Conservation (phyloP, 352 stramenopile species). For the Globisporangium recalcitrans region DNA sequence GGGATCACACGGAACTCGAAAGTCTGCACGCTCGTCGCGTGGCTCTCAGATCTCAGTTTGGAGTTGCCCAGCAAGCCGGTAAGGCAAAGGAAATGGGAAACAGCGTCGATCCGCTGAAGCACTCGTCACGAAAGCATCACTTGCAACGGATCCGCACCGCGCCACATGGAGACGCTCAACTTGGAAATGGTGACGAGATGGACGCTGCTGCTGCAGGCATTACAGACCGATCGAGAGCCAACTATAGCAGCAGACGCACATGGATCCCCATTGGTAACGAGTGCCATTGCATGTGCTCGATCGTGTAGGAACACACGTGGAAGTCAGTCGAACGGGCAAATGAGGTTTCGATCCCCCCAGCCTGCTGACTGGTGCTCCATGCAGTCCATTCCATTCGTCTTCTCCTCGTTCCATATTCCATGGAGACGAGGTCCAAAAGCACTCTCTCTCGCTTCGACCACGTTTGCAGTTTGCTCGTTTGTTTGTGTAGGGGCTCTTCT, state of each 20-base stretch:
- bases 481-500: neutral
- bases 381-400: neutral
- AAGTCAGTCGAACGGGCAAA: neutral
- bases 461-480: too few species aligned
- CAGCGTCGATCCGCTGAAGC: constrained; percentile 7
- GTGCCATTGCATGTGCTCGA: too few species aligned
- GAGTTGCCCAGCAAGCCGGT: neutral
- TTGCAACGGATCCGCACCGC: neutral
- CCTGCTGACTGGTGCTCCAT: neutral
- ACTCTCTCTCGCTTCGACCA: too few species aligned
- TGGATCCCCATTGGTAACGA: neutral
- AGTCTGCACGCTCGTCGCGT: neutral
- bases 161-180: too few species aligned
- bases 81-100: too few species aligned
- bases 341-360: neutral
- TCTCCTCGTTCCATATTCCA: neutral
- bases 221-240: neutral
- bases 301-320: too few species aligned
- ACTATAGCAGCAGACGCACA: neutral
- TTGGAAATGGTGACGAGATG: neutral
- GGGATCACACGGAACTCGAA: neutral
- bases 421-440: neutral
- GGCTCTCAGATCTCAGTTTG: neutral
- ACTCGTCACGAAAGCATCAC: constrained; percentile 7
- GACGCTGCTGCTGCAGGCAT: neutral